phyloP scores from a whole-genome alignment of 2,329 filamentous ascomycete genomes.

The Dichotomopilus funicola region DNA sequence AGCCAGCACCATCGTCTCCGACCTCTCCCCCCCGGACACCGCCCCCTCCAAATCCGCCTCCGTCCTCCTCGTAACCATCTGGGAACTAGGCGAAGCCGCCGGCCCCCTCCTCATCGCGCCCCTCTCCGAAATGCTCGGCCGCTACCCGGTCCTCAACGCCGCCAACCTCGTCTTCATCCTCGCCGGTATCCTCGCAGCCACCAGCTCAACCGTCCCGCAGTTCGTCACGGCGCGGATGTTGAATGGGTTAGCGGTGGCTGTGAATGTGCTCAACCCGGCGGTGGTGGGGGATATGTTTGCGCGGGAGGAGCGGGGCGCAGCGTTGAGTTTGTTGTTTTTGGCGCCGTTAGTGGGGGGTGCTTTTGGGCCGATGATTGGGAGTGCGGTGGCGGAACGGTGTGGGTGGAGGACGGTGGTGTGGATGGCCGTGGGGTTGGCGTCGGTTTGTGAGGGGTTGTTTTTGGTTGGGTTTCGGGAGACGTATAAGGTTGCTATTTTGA shows the following conservation, averaged over 20 bases:
- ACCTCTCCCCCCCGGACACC: conserved; percentile 33
- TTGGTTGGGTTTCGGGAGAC: conserved; percentile 52
- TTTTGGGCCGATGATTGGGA: conserved; percentile 49
- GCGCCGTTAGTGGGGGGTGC: conserved; percentile 53
- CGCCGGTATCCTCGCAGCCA: conserved; percentile 41
- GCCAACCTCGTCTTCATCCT: conserved; percentile 46
- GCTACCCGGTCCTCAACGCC: conserved; percentile 47
- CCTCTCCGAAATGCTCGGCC: conserved; percentile 54
- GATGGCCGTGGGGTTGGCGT: conserved; percentile 42
- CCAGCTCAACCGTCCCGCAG: conserved; percentile 38
- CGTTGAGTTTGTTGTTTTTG: conserved; percentile 52
- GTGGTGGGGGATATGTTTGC: conserved; percentile 59
- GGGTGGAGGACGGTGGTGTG: conserved; percentile 51
- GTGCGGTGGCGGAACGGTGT: conserved; percentile 45
- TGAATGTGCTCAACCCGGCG: conserved; percentile 56
- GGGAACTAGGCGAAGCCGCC: conserved; percentile 60
- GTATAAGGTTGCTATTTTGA: conserved; percentile 51
- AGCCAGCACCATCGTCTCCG: conserved; percentile 43
- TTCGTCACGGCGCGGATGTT: conserved; percentile 50
- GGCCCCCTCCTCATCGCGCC: conserved; percentile 57
- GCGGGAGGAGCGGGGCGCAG: conserved; percentile 49
- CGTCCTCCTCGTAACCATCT: conserved; percentile 62
- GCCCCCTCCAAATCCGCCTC: conserved; percentile 38
- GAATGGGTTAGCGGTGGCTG: conserved; percentile 56
- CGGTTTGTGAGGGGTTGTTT: conserved; percentile 44